phyloP scores from a whole-genome alignment of 2,329 filamentous ascomycete genomes.

The Apiospora malaysiana region DNA sequence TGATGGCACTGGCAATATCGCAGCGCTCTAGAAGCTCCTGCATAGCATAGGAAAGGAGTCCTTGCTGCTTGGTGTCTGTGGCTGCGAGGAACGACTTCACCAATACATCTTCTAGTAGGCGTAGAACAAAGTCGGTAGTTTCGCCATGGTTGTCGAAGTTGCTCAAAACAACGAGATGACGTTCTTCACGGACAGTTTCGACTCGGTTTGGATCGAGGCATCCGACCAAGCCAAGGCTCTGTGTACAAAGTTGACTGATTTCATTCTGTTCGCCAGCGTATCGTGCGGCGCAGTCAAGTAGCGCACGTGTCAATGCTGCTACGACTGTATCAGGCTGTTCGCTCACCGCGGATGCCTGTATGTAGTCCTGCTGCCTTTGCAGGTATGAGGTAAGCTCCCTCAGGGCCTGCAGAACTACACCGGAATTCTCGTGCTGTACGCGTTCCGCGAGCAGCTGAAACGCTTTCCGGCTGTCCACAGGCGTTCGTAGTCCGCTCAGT shows the following conservation, averaged over 20 bases:
- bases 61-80: slow-evolving; percentile 85
- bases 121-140: slow-evolving; percentile 83
- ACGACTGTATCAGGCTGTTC: slow-evolving; percentile 84
- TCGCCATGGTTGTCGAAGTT: slow-evolving; percentile 85
- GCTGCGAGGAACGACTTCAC: slow-evolving; percentile 92
- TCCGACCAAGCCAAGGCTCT: slow-evolving; percentile 86
- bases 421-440: slow-evolving; percentile 81
- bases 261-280: slow-evolving; percentile 72
- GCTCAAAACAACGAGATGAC: slow-evolving; percentile 82
- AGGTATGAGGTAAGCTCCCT: slow-evolving; percentile 79
- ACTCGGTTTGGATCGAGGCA: slow-evolving; percentile 91
- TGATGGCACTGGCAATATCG: slow-evolving; percentile 68
- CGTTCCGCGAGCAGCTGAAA: slow-evolving; percentile 76
- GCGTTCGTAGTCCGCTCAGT: slow-evolving; percentile 68
- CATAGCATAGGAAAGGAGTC: slow-evolving; percentile 92
- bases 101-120: slow-evolving; percentile 83
- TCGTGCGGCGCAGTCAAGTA: slow-evolving; percentile 85
- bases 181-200: slow-evolving; percentile 78
- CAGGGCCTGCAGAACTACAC: slow-evolving; percentile 83
- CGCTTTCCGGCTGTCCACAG: slow-evolving; percentile 69
- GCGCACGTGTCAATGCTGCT: slow-evolving; percentile 71
- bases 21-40: slow-evolving; percentile 85
- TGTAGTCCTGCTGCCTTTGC: slow-evolving; percentile 72
- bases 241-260: slow-evolving; percentile 76
- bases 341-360: slow-evolving; percentile 80